Evolutionary conservation across 2,329 filamentous ascomycete genomes (phyloP).

Genomic region (Aspergillus carbonarius): DNA sequence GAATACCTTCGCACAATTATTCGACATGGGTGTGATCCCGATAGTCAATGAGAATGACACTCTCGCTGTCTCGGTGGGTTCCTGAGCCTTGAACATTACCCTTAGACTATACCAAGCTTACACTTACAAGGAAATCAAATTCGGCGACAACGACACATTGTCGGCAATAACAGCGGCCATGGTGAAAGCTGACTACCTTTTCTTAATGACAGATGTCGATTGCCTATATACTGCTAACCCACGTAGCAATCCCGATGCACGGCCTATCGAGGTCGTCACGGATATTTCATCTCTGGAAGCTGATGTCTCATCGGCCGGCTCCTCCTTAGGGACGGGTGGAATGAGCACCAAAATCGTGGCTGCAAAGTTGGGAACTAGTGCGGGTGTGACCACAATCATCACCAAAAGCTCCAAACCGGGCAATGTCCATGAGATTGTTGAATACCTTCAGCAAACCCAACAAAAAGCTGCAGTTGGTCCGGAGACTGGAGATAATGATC

Average conservation of each 20-base stretch:
- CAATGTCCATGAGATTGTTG: conserved; percentile 84
- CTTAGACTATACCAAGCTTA: background rate
- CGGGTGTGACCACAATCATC: conserved; percentile 93
- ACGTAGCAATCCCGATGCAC: conserved; percentile 76
- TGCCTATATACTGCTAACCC: conserved; percentile 97
- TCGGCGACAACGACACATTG: conserved; percentile 96
- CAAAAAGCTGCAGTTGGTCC: conserved; percentile 26
- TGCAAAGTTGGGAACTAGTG: conserved; percentile 85
- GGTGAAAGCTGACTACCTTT: conserved; percentile 94
- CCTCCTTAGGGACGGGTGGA: conserved; percentile 84
- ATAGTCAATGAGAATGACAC: conserved; percentile 99
- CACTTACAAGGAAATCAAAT: conserved; percentile 76
- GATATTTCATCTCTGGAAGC: conserved; percentile 80
- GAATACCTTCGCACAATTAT: conserved; percentile 85
- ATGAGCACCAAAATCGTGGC: conserved; percentile 98
- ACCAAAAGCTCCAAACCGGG: conserved; percentile 90
- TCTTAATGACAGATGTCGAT: conserved; percentile 98
- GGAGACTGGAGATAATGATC: conserved; percentile 20
- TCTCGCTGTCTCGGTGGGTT: conserved; percentile 71
- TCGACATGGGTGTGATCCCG: conserved; percentile 94
- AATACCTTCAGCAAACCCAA: conserved; percentile 69
- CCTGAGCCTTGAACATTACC: background rate
- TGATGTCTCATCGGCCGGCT: conserved; percentile 89
- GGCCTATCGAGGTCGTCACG: conserved; percentile 86
- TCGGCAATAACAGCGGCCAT: conserved; percentile 96